Base-by-base conservation (phyloP, 2,329 filamentous ascomycete species). In the Sarocladium kiliense region DNA sequence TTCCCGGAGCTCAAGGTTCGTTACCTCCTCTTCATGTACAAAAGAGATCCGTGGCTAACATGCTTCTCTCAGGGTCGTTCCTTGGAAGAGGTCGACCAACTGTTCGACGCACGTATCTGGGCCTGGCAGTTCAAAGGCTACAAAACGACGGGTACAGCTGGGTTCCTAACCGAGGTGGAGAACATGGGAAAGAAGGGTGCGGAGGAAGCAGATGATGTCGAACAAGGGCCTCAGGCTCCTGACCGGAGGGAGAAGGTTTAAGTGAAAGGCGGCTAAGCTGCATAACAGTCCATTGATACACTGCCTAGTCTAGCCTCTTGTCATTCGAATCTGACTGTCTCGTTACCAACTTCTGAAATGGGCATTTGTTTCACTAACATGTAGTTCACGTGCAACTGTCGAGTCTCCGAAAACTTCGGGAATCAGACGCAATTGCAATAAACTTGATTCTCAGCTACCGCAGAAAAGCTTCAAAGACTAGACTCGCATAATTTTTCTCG, bases 1-100 rank as follows among this genome's bases (percentile, higher is more conserved):
- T 50, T 55, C 30, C 54, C 54, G 11, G 54, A 55, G 23, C 54
- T 55, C 42, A 55, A 54, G 53, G 37, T 41, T 41, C 37, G n/a
- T 41, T n/a, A 18, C 18, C 9, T 27, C 25, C 12, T 36, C n/a
- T 27, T 25, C 3, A 25, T 2, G 45, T 25, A 25, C 18, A 50
- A 26, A 12, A 18, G n/a, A 27, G 19, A 25, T 23, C 2, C 2
- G 18, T 25, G 26, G 14, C 49, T 36, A n/a, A 32, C 26, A 34
- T 19, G 2, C 36, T 53, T 53, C 16, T 36, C 2, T 12, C 26
- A 41, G 37, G 32, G 36, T 18, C 44, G 54, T 10, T 50, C 54
- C 16, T 18, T 55, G 2, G 54, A 55, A 25, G 54, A 55, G 32
- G 54, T 55, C n/a, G 54, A 55, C 26, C 21, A 55, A 26, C 54